Evolutionary conservation across 352 stramenopile genomes (phyloP), one percentile per base, ranked within the genome.

Genomic region (Phytopythium aichiense): DNA sequence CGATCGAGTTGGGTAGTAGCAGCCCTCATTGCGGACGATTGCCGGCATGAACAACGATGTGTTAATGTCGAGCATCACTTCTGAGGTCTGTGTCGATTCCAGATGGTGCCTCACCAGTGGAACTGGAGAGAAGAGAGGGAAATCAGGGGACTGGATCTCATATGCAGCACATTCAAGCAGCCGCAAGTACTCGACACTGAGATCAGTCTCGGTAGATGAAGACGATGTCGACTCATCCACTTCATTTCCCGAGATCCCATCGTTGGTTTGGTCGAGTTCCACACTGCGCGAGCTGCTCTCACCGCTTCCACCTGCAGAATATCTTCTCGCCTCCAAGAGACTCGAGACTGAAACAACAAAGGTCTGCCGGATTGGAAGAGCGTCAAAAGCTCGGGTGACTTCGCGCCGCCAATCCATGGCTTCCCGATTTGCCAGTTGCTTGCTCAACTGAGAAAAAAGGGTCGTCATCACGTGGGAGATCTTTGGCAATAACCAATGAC

Each of bases 101-200:
- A n/a, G 38, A n/a, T 45, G 12, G 1, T 23, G n/a, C 43, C 7
- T 6, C 42, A 18, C 40, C n/a, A 45, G 23, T 7, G 15, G 0
- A 0, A 56, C 22, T 28, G 80, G 82, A 8, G 71, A 56, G 49
- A 94, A 83, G 0, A 94, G 64, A 4, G 84, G 82, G 30, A 89
- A 79, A 1, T 12, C 18, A 33, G 77, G 74, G 4, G 82, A 94
- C 56, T 94, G 84, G 16, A 89, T 64, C 50, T 90, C 83, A 7
- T 58, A 69, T 40, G 77, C 64, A 7, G 73, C 54, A 7, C 60
- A 58, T 59, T 91, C 79, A 28, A 83, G 71, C 13, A 90, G 43
- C 2, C 71, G 62, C n/a, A 88, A 66, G 54, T 88, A 91, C 42
- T 74, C 35, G 0, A 58, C 16, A 20, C 33, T 35, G 16, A 22